Conservation (phyloP, 2,329 filamentous ascomycete species). For the Ascochyta rabiei region DNA sequence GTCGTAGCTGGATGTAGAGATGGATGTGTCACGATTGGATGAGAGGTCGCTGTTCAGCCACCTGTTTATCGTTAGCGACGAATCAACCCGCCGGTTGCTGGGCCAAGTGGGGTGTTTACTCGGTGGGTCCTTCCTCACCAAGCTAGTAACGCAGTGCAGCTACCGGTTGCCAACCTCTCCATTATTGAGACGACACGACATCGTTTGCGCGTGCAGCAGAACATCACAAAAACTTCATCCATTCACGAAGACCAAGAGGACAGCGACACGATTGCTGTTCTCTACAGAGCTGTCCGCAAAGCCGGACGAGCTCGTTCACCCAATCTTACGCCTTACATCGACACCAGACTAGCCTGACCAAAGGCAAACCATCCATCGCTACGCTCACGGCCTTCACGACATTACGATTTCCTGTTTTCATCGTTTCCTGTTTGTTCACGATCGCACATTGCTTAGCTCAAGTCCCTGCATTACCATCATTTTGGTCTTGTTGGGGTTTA, state of each 20-base stretch:
- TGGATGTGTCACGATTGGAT: slow-evolving; percentile 22
- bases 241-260: slow-evolving; percentile 21
- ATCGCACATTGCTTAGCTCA: slow-evolving; percentile 16
- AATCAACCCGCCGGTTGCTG: slow-evolving; percentile 28
- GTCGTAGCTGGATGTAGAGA: slow-evolving; percentile 9
- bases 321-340: slow-evolving; percentile 20
- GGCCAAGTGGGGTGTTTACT: slow-evolving; percentile 30
- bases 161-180: slow-evolving; percentile 22
- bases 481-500: slow-evolving; percentile 6
- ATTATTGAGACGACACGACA: slow-evolving; percentile 22
- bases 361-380: slow-evolving; percentile 17
- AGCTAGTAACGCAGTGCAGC: slow-evolving; percentile 33
- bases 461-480: slow-evolving; percentile 11
- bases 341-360: slow-evolving; percentile 28
- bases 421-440: slow-evolving; percentile 15
- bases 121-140: slow-evolving; percentile 24
- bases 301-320: slow-evolving; percentile 39
- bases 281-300: slow-evolving; percentile 39
- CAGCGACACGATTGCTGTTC: slow-evolving; percentile 34
- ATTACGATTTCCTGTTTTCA: slow-evolving; percentile 34
- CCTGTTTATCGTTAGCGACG: slow-evolving; percentile 25
- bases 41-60: slow-evolving; percentile 25
- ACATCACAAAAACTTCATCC: slow-evolving; percentile 7
- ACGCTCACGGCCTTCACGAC: slow-evolving; percentile 38
- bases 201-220: slow-evolving; percentile 16